These are phyloP conservation scores for Fremontodendron californicum DNA, from an alignment of 345 rosid species.

Conservation along the genomic window DNA sequence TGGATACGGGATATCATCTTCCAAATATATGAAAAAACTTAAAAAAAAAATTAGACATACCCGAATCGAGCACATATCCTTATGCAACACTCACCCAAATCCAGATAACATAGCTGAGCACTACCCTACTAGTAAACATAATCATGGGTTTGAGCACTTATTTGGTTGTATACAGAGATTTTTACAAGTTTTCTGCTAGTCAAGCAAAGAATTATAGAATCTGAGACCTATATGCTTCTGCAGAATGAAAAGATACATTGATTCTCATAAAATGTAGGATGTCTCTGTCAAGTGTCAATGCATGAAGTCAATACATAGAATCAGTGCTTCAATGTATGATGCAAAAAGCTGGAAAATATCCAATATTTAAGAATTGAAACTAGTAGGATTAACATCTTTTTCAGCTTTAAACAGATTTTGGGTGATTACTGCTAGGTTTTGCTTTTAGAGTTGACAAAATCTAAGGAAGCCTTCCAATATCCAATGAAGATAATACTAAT, in stretches of 20 bases:
- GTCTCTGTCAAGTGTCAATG: not conserved
- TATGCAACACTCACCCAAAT: too few relatives aligned
- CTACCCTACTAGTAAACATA: not conserved
- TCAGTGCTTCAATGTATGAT: not conserved
- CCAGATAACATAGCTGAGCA: too few relatives aligned
- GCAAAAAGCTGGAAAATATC: not conserved
- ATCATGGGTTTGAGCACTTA: slow-evolving; percentile 12
- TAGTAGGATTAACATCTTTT: not conserved
- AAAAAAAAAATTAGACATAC: too few relatives aligned
- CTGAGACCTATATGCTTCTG: not conserved
- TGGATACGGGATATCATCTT: too few relatives aligned
- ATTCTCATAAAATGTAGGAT: not conserved
- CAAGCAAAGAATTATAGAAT: slow-evolving; percentile 6
- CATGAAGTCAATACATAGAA: not conserved
- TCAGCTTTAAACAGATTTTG: not conserved
- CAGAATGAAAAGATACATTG: not conserved
- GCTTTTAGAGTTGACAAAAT: not conserved
- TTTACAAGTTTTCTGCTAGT: not conserved
- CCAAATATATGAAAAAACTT: too few relatives aligned
- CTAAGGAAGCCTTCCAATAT: not conserved
- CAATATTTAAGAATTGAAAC: not conserved
- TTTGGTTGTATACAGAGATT: not conserved
- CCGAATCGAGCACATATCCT: too few relatives aligned
- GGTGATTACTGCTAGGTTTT: not conserved
- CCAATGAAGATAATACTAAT: too few relatives aligned